Evolutionary conservation across 495 filamentous ascomycete species (phyloP), one percentile per base, ranked within the genome.

Genomic region (Immersiella caudata): DNA sequence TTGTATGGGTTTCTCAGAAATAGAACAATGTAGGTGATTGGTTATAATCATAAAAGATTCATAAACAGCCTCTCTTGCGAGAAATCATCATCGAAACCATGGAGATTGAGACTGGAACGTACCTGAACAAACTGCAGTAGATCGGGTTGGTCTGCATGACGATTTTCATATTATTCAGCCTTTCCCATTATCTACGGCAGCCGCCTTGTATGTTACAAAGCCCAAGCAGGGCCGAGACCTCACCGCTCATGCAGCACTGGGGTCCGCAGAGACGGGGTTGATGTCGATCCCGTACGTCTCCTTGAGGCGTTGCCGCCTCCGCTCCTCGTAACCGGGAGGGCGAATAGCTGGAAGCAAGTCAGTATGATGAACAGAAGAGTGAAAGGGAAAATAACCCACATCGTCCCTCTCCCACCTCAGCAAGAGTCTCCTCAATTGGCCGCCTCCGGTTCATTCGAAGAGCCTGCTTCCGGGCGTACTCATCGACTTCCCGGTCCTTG

Each of bases 271-370:
- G 55, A 84, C 82, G n/a, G 83, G 78, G 46, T 82, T 79, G 68
- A 98, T 87, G 61, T 97, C 93, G 68, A 97, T 86, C 64, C 94
- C 94, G 73, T 97, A 98, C 69, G 88, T 90, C 81, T 94, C 87
- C 84, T 94, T 91, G 75, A 99, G 86, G 62, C 93, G 86, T 79
- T 92, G 84, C 60, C 86, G 84, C 71, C 96, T 88, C 78, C 96
- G 83, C 83, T 98, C 93, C 68, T 90, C 89, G 68, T 97, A 99
- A 26, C 92, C 92, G 16, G 91, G 89, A 29, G 84, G 92, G 67
- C 90, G 85, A 67, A 99, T 91, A 25, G 91, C 94, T 97, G 62
- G 64, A 12, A 46, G 18, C 57, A 0, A 26, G 65, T 83, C 69
- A 85, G 79, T 50, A 33, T 4, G 56, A 26, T 20, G 36, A 20